Percentiles rank a stretch among this genome's conserved stretches.
Evolutionary conservation across 352 stramenopile genomes (phyloP).

Genomic region (Phytophthora rubi): DNA sequence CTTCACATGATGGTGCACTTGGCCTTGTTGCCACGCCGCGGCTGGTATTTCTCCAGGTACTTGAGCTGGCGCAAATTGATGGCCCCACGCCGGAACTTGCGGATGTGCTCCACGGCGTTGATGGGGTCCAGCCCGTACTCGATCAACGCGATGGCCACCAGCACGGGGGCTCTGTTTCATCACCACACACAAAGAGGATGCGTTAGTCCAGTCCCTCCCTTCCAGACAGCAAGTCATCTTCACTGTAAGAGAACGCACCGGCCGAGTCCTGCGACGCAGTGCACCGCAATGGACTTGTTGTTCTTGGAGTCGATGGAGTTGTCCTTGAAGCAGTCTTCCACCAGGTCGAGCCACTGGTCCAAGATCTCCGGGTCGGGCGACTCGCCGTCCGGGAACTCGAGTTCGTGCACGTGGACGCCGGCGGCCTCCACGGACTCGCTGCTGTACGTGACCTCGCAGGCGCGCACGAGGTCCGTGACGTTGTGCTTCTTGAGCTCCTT

Average conservation of each 20-base stretch:
- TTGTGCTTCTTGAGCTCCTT: conserved; percentile 97
- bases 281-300: conserved; percentile 95
- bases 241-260: conserved; percentile 52
- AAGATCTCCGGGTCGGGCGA: conserved; percentile 93
- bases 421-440: conserved; percentile 91
- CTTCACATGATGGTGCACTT: conserved; percentile 90
- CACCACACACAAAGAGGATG: neutral
- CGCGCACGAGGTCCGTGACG: conserved; percentile 95
- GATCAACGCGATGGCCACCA: conserved; percentile 98
- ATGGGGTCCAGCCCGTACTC: conserved; percentile 96
- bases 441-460: conserved; percentile 96
- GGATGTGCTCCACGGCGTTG: conserved; percentile 97
- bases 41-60: conserved; percentile 97
- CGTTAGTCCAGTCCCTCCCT: conserved; percentile 2
- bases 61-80: conserved; percentile 98
- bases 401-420: conserved; percentile 94
- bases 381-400: conserved; percentile 97
- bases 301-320: conserved; percentile 64
- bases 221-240: too few relatives aligned
- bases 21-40: conserved; percentile 69
- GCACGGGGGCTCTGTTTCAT: conserved; percentile 88
- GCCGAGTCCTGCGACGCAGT: conserved; percentile 98
- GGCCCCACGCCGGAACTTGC: conserved; percentile 92
- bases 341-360: conserved; percentile 94
- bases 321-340: conserved; percentile 95